Percentiles rank a stretch among this genome's conserved stretches.
phyloP scores from a whole-genome alignment of 345 rosid genomes.

The Aegle marmelos region DNA sequence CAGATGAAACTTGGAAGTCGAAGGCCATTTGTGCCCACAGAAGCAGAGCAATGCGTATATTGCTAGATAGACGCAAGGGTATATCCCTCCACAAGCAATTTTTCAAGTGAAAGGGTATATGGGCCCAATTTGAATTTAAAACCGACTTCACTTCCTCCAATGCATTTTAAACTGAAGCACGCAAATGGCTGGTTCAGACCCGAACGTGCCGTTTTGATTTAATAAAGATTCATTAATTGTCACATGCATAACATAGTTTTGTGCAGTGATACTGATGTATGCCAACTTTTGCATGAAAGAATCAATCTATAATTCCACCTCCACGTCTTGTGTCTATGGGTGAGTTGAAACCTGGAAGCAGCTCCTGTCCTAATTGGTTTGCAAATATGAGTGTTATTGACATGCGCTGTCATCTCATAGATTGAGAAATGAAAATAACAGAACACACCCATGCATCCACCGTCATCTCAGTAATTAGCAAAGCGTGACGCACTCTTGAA shows the following conservation, averaged over 20 bases:
- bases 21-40: too few relatives aligned
- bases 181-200: neutral
- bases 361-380: neutral
- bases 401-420: neutral
- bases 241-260: neutral
- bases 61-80: too few relatives aligned
- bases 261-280: neutral
- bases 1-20: too few relatives aligned
- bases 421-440: too few relatives aligned
- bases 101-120: neutral
- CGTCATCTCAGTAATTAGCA: neutral
- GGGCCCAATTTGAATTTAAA: neutral
- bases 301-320: neutral
- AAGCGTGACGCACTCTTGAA: neutral
- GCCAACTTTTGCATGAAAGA: neutral
- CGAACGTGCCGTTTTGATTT: neutral
- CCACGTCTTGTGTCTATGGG: neutral
- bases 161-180: neutral
- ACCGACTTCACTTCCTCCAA: neutral
- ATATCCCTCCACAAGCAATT: neutral
- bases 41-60: too few relatives aligned
- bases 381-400: too few relatives aligned
- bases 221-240: neutral
- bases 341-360: constrained; percentile 8
- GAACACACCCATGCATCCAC: too few relatives aligned